phyloP scores from a whole-genome alignment of 768 basidiomycete genomes.

The Lactifluus pinguis region DNA sequence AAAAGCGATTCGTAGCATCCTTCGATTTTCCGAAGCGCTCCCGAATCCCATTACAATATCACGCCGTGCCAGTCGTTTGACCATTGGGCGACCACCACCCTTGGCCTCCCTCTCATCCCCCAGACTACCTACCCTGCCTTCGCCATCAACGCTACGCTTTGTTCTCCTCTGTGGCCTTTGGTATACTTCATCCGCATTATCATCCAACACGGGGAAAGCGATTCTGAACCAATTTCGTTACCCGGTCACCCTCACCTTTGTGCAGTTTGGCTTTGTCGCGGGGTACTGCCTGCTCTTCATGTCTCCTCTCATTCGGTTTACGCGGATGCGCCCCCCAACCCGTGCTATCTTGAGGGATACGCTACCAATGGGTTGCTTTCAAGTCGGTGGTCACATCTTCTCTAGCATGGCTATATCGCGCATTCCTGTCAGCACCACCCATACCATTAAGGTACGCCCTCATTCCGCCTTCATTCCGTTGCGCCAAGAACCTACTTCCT shows the following conservation, averaged over 20 bases:
- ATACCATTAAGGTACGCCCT: constrained; percentile 87
- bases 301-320: constrained; percentile 60
- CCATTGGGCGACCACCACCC: background rate
- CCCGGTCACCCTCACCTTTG: constrained; percentile 93
- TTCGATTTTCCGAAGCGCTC: constrained; percentile 7
- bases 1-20: constrained; percentile 5
- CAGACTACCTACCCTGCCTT: constrained; percentile 17
- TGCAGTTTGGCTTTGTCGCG: constrained; percentile 95
- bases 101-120: background rate
- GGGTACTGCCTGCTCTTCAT: constrained; percentile 79
- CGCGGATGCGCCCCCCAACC: constrained; percentile 62
- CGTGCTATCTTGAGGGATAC: constrained; percentile 66
- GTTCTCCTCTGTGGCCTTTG: constrained; percentile 78
- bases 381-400: constrained; percentile 96
- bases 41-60: constrained; percentile 2
- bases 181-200: constrained; percentile 90
- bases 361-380: constrained; percentile 93
- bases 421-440: constrained; percentile 95
- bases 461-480: constrained; percentile 18
- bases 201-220: constrained; percentile 93
- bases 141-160: constrained; percentile 42
- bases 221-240: constrained; percentile 90
- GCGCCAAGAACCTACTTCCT: background rate
- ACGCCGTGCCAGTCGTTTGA: background rate
- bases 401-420: constrained; percentile 95